Base-by-base conservation (phyloP, 345 rosid genomes). In the Isatis tinctoria region DNA sequence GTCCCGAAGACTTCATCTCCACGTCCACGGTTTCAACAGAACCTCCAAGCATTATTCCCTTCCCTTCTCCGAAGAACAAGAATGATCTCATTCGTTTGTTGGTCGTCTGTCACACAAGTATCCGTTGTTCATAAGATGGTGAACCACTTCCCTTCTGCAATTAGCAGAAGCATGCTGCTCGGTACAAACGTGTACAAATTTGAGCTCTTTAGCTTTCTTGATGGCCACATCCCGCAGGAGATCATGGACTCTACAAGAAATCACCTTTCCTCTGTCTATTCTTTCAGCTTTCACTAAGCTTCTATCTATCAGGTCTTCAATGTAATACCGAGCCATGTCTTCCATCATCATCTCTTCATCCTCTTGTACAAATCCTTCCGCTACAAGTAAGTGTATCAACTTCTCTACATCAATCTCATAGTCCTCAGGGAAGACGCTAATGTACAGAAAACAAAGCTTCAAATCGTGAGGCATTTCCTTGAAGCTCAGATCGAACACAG, bases 361-460 rank as follows among this genome's bases (percentile, higher is more conserved):
- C 11, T 49, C 20, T 61, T 49, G 10, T 39, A 49, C 5, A 72
- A 72, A 61, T 0, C 69, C 75, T 72, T 72, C 75, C 26, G 75
- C 69, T 0, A 72, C 75, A 7, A 60, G 36, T 14, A 72, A 61
- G 17, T 1, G 48, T 60, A 48, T 72, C 30, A 72, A 11, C 14
- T 17, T 11, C 40, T 48, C 49, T 48, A 51, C n/a, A 5, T 72
- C 30, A 2, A 71, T 60, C 75, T 60, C 60, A 24, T 71, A 71
- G 68, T 71, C 75, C 1, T 71, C 75, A 0, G 68, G 75, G 60
- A 60, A 71, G 5, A 62, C 9, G 1, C 76, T 52, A 7, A 60
- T 61, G 53, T 72, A 72, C 3, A 72, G 69, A 40, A 72, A 72
- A 0, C 76, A 72, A 0, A 62, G 61, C 27, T 62, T 72, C 16